Evolutionary conservation across 768 basidiomycete genomes (phyloP).

Genomic region (Collybiopsis luxurians): DNA sequence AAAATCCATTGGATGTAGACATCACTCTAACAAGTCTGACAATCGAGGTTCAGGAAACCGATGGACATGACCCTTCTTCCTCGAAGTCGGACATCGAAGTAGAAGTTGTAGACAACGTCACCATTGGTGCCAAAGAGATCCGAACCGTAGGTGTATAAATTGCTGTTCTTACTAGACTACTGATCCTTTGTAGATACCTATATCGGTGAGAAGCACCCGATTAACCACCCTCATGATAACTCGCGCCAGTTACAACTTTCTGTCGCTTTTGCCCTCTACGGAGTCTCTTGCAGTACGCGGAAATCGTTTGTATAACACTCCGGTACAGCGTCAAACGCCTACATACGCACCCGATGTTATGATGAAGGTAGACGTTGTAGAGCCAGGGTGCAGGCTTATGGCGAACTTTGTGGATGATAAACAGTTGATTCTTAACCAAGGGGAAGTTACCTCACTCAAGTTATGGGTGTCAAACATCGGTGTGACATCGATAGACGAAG

Average conservation of each 20-base stretch:
- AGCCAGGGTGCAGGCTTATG: constrained; percentile 61
- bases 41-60: constrained; percentile 44
- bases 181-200: constrained; percentile 45
- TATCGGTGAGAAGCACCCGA: constrained; percentile 53
- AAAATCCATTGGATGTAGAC: constrained; percentile 73
- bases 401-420: constrained; percentile 55
- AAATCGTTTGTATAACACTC: constrained; percentile 71
- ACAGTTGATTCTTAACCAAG: constrained; percentile 55
- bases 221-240: constrained; percentile 55
- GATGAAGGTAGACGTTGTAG: constrained; percentile 59
- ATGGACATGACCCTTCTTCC: constrained; percentile 25
- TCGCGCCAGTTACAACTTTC: constrained; percentile 63
- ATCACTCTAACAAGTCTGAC: constrained; percentile 66
- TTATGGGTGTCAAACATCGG: constrained; percentile 72
- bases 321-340: constrained; percentile 61
- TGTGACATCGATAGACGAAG: constrained; percentile 51
- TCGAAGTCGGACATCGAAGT: constrained; percentile 46
- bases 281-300: constrained; percentile 75
- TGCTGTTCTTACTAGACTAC: background rate
- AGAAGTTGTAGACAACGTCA: constrained; percentile 59
- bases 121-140: constrained; percentile 59
- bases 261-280: constrained; percentile 63
- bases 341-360: constrained; percentile 70
- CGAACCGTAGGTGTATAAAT: constrained; percentile 48
- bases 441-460: constrained; percentile 57